Evolutionary conservation across 2,329 filamentous ascomycete genomes (phyloP).

Genomic region (Hypocrella siamensis): DNA sequence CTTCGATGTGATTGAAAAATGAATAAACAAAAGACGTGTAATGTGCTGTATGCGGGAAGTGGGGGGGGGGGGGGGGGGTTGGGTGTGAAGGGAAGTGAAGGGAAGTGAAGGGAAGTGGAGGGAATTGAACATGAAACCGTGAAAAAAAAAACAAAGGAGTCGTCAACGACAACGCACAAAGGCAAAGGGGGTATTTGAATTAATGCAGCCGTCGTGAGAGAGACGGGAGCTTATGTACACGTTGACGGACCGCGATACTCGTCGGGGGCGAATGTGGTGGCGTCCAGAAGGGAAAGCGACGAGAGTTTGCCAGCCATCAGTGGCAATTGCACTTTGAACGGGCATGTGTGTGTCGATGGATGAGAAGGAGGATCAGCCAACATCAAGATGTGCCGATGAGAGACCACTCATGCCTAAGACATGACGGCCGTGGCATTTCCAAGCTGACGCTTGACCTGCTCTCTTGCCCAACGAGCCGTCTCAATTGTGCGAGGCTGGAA

Average conservation of each 20-base stretch:
- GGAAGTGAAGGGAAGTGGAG: too few relatives aligned
- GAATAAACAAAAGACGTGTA: constrained; percentile 10
- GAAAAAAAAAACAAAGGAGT: too few relatives aligned
- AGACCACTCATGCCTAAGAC: constrained; percentile 19
- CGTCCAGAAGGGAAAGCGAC: too few relatives aligned
- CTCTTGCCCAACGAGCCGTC: constrained; percentile 91
- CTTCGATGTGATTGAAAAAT: constrained; percentile 15
- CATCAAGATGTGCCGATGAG: too few relatives aligned
- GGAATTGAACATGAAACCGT: too few relatives aligned
- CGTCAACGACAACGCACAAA: too few relatives aligned
- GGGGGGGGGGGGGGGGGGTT: constrained; percentile 2
- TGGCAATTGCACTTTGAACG: too few relatives aligned
- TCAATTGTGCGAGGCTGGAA: constrained; percentile 75
- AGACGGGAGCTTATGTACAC: constrained; percentile 18
- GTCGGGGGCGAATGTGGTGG: too few relatives aligned
- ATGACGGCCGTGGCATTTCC: constrained; percentile 36
- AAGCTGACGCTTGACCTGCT: constrained; percentile 89
- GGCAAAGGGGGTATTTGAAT: constrained; percentile 24
- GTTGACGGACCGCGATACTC: constrained; percentile 21
- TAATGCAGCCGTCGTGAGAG: constrained; percentile 13
- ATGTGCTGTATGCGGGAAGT: constrained; percentile 2
- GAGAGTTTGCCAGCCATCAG: too few relatives aligned
- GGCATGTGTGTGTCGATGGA: too few relatives aligned
- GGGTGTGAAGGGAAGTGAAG: neutral
- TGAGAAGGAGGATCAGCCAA: too few relatives aligned